Percentiles rank a stretch among this genome's conserved stretches.
Conservation (phyloP, 305 asterid species). For the Euphrasia arctica region DNA sequence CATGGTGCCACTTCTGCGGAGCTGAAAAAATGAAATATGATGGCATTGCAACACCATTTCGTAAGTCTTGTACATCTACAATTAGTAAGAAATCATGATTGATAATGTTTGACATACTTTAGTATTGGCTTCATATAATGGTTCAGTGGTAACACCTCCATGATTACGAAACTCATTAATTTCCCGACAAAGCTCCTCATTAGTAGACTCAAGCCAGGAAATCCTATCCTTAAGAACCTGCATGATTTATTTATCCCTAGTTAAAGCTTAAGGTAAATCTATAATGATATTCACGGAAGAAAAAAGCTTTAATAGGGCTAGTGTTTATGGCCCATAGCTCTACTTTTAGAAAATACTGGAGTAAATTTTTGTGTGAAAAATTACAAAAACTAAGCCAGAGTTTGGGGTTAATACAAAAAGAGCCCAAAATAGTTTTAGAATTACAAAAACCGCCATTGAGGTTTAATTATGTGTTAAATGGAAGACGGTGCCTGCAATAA, state of each 20-base stretch:
- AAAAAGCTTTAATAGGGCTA: background rate
- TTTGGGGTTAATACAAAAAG: background rate
- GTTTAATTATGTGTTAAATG: no score
- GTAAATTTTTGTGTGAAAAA: background rate
- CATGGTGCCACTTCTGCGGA: constrained; percentile 39
- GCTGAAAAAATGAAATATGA: constrained; percentile 39
- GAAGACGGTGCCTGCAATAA: no score
- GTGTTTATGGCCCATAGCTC: background rate
- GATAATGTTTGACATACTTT: constrained; percentile 43
- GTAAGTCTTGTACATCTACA: background rate
- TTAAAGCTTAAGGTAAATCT: constrained; percentile 17
- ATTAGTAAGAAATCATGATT: background rate
- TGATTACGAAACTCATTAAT: constrained; percentile 65
- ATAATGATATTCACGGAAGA: background rate
- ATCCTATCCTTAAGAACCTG: constrained; percentile 89
- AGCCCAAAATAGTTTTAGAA: background rate
- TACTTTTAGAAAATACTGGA: background rate
- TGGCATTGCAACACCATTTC: background rate
- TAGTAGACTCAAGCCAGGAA: constrained; percentile 90
- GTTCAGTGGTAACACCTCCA: constrained; percentile 48
- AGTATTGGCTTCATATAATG: constrained; percentile 44
- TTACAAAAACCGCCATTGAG: no score
- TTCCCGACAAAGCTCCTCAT: constrained; percentile 87
- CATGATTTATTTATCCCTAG: constrained; percentile 25
- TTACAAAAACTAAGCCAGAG: background rate